Percentiles rank a stretch among this genome's conserved stretches.
These are phyloP conservation scores for Skeletonema grethae DNA, from an alignment of 108 stramenopile genomes.

Conservation along the genomic window DNA sequence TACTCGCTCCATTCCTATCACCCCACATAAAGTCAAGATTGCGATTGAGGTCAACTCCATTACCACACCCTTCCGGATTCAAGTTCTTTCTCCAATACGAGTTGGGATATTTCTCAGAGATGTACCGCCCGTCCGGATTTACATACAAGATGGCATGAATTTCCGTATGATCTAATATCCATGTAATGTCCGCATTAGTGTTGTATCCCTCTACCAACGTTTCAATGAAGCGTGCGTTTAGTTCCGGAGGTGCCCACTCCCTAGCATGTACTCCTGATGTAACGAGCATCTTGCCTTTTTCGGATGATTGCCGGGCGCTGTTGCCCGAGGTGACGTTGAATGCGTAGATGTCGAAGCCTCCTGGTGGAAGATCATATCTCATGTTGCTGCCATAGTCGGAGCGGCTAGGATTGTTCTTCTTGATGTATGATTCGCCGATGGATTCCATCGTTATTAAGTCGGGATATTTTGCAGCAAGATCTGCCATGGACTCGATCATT, in stretches of 20 bases:
- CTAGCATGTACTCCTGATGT: constrained; percentile 53
- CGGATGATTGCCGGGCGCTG: neutral
- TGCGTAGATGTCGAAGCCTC: constrained; percentile 52
- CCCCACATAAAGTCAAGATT: constrained; percentile 65
- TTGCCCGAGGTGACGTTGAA: constrained; percentile 42
- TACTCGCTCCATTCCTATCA: constrained; percentile 26
- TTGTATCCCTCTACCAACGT: constrained; percentile 26
- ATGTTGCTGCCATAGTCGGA: neutral
- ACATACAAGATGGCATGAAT: constrained; percentile 56
- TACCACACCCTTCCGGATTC: constrained; percentile 17
- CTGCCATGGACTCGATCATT: constrained; percentile 27
- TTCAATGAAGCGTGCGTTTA: constrained; percentile 41
- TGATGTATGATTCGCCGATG: constrained; percentile 50
- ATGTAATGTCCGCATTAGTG: constrained; percentile 46
- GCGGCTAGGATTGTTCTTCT: neutral
- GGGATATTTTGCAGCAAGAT: constrained; percentile 28
- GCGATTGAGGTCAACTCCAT: constrained; percentile 67
- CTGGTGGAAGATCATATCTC: constrained; percentile 6
- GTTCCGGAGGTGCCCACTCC: constrained; percentile 61
- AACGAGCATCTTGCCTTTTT: constrained; percentile 32
- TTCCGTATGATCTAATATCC: constrained; percentile 44
- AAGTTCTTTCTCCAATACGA: constrained; percentile 52
- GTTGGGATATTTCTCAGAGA: constrained; percentile 42
- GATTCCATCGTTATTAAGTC: constrained; percentile 18
- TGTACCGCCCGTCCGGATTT: constrained; percentile 63